Evolutionary conservation across 306 rosid species (phyloP).

Genomic region (Senna tora): DNA sequence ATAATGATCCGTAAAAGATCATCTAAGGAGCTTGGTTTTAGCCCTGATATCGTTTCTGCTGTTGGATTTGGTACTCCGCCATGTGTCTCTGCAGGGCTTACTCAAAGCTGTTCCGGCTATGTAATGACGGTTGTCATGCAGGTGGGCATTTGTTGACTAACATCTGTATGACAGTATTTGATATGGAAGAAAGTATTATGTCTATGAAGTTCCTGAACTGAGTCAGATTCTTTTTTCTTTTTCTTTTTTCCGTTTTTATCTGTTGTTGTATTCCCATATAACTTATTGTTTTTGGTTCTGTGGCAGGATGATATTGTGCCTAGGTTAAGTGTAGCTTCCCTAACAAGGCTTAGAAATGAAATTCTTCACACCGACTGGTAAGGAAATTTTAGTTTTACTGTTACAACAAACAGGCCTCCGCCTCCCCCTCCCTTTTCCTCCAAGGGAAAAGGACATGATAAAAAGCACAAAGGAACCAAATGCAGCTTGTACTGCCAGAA

Average conservation of each 20-base stretch:
- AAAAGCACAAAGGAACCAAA: slow-evolving; percentile 9
- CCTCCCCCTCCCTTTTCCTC: slow-evolving; percentile 14
- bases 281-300: slow-evolving; percentile 32
- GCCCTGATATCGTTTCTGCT: slow-evolving; percentile 85
- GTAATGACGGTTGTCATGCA: slow-evolving; percentile 93
- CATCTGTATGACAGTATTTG: slow-evolving; percentile 27
- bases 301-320: slow-evolving; percentile 90
- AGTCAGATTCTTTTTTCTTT: slow-evolving; percentile 30
- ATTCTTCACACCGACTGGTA: slow-evolving; percentile 96
- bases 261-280: slow-evolving; percentile 32
- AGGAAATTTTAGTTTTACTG: slow-evolving; percentile 42
- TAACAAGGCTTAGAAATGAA: slow-evolving; percentile 86
- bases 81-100: slow-evolving; percentile 86
- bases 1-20: slow-evolving; percentile 82
- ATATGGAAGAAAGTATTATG: slow-evolving; percentile 23
- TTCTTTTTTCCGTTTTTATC: slow-evolving; percentile 33
- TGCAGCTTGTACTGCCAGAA: neutral
- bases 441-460: slow-evolving; percentile 25
- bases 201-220: slow-evolving; percentile 32
- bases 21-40: slow-evolving; percentile 81
- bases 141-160: slow-evolving; percentile 50
- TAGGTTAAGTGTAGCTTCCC: slow-evolving; percentile 75
- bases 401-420: slow-evolving; percentile 27
- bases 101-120: slow-evolving; percentile 81
- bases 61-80: slow-evolving; percentile 86